Base-by-base conservation (phyloP, 176 grass and related monocot species). In the Otatea glauca region DNA sequence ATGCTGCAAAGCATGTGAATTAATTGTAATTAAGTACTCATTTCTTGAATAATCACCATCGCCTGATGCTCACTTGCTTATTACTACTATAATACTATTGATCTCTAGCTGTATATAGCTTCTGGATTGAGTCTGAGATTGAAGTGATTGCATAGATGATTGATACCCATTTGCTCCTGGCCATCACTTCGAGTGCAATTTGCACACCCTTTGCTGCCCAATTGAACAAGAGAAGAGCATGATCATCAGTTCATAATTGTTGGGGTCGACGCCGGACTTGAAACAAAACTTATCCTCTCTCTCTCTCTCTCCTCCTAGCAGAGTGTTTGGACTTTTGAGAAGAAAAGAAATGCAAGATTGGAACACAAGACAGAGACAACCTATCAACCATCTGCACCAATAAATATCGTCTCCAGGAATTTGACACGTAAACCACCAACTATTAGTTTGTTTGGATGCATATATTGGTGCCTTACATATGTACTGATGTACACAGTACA, bases 321-420 rank as follows among this genome's bases (percentile, higher is more conserved):
- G 16, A 35, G 10, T 39, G 51, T 72, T 72, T 49, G 27, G 27
- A 65, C 25, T 42, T 42, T 43, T 34, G 32, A 75, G 50, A 50
- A 12, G 34, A 75, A n/a, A 14, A 25, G 6, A 37, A 43, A 42
- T 2, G 54, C 37, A 7, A 43, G n/a, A 27, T n/a, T 4, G 6
- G 54, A 77, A 42, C 41, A 7, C 11, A 15, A 20, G 74, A 85
- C 18, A 85, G 13, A 25, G 74, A 48, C 53, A 50, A 51, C 74
- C 21, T 21, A 23, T 37, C 65, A 0, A 47, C 45, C 61, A 69
- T 27, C 61, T 37, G 68, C 1, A 3, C 44, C 14, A 60, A 15
- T 60, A 9, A 23, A 78, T 17, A 21, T 24, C 38, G 61, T 78
- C 60, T 27, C 18, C 54, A 18, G 3, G 66, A 72, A 29, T 38